Conservation (phyloP, 1,139 yeast genomes). For the Taphrina confusa region DNA sequence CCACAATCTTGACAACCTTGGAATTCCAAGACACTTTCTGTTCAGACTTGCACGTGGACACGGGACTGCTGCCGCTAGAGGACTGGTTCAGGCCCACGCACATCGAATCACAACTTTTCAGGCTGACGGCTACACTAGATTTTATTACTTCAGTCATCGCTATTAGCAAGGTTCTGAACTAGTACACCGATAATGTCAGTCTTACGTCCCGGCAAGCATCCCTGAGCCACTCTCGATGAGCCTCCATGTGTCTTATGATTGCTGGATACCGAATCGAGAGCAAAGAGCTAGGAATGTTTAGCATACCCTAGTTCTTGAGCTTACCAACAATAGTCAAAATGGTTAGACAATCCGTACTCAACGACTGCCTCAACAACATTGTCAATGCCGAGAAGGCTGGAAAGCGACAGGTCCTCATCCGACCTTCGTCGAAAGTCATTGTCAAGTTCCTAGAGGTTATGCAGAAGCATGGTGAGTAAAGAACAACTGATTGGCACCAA, state of each 20-base stretch:
- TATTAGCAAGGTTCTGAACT: conserved; percentile 1
- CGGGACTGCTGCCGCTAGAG: conserved; percentile 15
- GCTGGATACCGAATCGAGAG: conserved; percentile 1
- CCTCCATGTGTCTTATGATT: background rate
- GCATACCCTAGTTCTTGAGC: conserved; percentile 29
- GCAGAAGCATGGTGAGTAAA: conserved; percentile 89
- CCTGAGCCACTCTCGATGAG: conserved; percentile 17
- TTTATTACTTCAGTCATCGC: conserved; percentile 1
- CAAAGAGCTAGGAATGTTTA: conserved; percentile 27
- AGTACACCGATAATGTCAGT: conserved; percentile 25
- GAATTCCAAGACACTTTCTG: no score
- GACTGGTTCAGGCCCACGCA: background rate
- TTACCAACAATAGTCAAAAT: conserved; percentile 20
- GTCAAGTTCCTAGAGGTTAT: conserved; percentile 94
- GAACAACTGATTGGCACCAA: no score
- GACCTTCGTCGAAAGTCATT: conserved; percentile 99
- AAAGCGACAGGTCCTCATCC: conserved; percentile 96
- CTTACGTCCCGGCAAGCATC: background rate
- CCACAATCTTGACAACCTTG: no score
- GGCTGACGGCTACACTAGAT: background rate
- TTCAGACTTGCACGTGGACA: no score
- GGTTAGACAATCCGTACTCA: conserved; percentile 69
- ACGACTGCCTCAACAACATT: conserved; percentile 97
- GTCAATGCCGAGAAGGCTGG: conserved; percentile 99
- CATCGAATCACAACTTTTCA: background rate